Base-by-base conservation (phyloP, 2,329 filamentous ascomycete species). In the Atkinsonella texensis region DNA sequence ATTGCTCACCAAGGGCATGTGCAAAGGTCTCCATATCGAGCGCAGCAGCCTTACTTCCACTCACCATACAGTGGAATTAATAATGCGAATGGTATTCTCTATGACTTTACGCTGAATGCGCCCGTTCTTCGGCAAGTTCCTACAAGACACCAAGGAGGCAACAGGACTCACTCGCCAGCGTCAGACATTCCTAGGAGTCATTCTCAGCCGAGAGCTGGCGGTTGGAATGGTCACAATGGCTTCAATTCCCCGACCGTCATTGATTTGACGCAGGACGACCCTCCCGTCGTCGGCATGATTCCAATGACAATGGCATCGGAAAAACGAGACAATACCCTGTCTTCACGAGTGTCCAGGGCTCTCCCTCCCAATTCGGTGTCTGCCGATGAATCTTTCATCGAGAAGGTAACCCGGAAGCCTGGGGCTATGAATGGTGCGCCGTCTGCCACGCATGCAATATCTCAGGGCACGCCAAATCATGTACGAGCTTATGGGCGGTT, bases 261-360 rank as follows among this genome's bases (percentile, higher is more conserved):
- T 17, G 44, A 33, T 31, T 40, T 53, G 38, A 53, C 43, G 9
- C 47, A 47, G 13, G 48, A 47, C 32, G 39, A 31, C 28, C 20
- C 43, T 32, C 35, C 35, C 10, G 2, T 20, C 20, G 11, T 8
- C 8, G 12, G 20, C 17, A 33, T 23, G 13, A 38, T 18, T 1
- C 32, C 41, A 18, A 10, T 23, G 48, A 17, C 17, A 18, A 13
- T 45, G 15, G 18, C 41, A 5, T 38, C 32, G 20, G 8, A 15
- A 28, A 45, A 23, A 12, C 35, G 35, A 7, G 28, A 28, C 32
- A 45, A 44, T 9, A 5, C 5, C 3, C 17, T 23, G 20, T 23
- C 35, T 46, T 46, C 9, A 2, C 2, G 15, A n/a, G 12, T 12
- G 4, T 11, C 9, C 6, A 33, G 23, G 18, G n/a, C 15, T 28